A percentile compares a stretch with the other conserved stretches of the same genome.
phyloP scores from a whole-genome alignment of 371 early-diverging fungal genomes.

The Mortierella sp. region DNA sequence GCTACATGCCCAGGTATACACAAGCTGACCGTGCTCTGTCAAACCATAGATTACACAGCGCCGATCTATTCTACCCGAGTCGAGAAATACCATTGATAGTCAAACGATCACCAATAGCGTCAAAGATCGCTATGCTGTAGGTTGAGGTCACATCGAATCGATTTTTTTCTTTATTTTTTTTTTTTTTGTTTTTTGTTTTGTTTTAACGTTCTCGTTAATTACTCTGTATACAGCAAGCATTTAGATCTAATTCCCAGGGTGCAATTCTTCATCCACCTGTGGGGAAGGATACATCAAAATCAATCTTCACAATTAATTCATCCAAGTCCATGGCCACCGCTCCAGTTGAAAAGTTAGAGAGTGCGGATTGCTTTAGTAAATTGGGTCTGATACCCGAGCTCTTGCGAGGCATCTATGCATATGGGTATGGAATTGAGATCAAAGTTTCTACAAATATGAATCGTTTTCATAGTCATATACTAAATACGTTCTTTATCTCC shows the following conservation, averaged over 20 bases:
- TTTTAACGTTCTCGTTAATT: neutral
- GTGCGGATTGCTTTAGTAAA: conserved; percentile 51
- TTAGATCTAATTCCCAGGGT: conserved; percentile 32
- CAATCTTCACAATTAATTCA: conserved; percentile 33
- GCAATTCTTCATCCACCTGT: conserved; percentile 22
- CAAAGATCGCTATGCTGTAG: conserved; percentile 37
- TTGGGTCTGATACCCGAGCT: conserved; percentile 43
- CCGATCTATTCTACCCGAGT: conserved; percentile 31
- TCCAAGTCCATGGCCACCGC: conserved; percentile 24
- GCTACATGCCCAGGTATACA: too few relatives aligned
- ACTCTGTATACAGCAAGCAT: conserved; percentile 20
- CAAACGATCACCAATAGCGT: conserved; percentile 12
- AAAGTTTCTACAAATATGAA: too few relatives aligned
- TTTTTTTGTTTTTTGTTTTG: too few relatives aligned
- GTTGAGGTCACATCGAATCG: neutral
- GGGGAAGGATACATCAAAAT: conserved; percentile 35
- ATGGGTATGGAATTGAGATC: conserved; percentile 19
- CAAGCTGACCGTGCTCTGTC: neutral
- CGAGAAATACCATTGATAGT: conserved; percentile 20
- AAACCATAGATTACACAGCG: conserved; percentile 9
- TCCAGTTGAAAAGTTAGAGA: conserved; percentile 41
- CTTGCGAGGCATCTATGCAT: conserved; percentile 51
- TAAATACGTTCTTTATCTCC: neutral
- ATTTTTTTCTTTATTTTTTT: neutral
- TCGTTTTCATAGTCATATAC: neutral